A percentile compares a stretch with the other conserved stretches of the same genome.
These are phyloP conservation scores for Tolypocladium guangdongense DNA, from an alignment of 2,329 filamentous ascomycete genomes.

Conservation along the genomic window DNA sequence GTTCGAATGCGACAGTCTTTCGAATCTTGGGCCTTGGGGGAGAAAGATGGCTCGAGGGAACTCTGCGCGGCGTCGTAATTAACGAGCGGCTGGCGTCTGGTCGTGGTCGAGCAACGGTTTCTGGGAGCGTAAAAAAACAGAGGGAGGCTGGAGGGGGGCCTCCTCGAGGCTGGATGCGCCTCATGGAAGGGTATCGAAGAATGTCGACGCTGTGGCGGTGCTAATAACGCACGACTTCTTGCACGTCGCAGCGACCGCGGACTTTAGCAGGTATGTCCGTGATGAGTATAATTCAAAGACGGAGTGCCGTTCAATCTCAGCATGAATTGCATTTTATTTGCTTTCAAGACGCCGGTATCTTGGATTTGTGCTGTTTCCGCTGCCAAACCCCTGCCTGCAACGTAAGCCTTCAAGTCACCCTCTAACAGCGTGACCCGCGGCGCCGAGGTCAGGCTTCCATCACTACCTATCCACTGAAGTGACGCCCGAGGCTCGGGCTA, in stretches of 20 bases:
- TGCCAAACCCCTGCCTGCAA: no score
- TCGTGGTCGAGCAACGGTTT: constrained; percentile 6
- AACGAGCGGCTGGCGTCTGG: neutral
- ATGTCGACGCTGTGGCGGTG: constrained; percentile 29
- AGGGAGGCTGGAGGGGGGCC: constrained; percentile 19
- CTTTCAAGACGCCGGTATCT: neutral
- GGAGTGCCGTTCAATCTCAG: neutral
- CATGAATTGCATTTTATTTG: accelerated
- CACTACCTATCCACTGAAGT: neutral
- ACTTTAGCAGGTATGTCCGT: neutral
- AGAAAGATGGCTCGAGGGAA: neutral
- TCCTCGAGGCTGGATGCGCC: constrained; percentile 20
- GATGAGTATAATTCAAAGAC: neutral
- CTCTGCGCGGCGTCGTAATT: neutral
- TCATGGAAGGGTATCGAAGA: constrained; percentile 33
- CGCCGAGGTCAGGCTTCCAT: neutral
- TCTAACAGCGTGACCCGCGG: neutral
- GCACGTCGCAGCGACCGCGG: neutral
- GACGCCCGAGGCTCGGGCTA: neutral
- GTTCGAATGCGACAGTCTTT: neutral
- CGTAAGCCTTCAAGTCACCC: neutral
- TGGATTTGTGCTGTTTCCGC: neutral
- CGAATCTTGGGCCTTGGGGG: neutral
- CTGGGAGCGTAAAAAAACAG: constrained; percentile 15
- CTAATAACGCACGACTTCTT: constrained; percentile 6